Base-by-base conservation (phyloP, 495 filamentous ascomycete genomes). In the Neurospora sp. region DNA sequence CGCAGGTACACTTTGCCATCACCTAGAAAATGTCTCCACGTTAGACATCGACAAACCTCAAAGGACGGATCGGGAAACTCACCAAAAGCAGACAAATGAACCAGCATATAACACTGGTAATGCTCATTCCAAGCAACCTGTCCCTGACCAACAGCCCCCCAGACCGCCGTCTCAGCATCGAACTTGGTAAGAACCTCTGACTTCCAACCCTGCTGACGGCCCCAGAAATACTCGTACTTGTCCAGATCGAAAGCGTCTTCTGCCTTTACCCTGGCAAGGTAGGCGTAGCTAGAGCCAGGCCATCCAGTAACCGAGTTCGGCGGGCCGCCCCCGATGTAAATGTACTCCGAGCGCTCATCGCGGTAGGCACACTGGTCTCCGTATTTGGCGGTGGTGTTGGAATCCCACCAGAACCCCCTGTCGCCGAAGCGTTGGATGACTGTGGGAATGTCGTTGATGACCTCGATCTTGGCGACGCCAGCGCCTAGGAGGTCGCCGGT, bases 151-250 rank as follows among this genome's bases (percentile, higher is more conserved):
- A 73, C 74, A 4, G 70, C 72, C 81, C 80, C 81, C 74, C 80
- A 70, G 0, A 77, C 78, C 35, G 81, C 80, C 12, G 78, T 81
- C 72, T 78, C 74, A 6, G 75, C 37, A 16, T 73, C 74, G 39
- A 81, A 80, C 71, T 20, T 37, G 8, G 70, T 77, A 20, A 81
- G 71, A 27, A 78, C 73, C 65, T 77, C 59, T 1, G 45, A 68
- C 68, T 75, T 79, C 80, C 80, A 82, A 0, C 81, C 80, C 18
- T 75, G 72, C 22, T 68, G 37, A 5, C 71, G 71, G 7, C 81
- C 82, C 75, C 79, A 82, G 74, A 76, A 83, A 71, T 83, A 83
- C 73, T 82, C 76, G 68, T 83, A 83, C 71, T 71, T 73, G 8
- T 38, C 39, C 69, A 81, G 39, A 27, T 83, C 76, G 41, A 80